Conservation (phyloP, 2,329 filamentous ascomycete genomes). For the Beauveria pseudobassiana region DNA sequence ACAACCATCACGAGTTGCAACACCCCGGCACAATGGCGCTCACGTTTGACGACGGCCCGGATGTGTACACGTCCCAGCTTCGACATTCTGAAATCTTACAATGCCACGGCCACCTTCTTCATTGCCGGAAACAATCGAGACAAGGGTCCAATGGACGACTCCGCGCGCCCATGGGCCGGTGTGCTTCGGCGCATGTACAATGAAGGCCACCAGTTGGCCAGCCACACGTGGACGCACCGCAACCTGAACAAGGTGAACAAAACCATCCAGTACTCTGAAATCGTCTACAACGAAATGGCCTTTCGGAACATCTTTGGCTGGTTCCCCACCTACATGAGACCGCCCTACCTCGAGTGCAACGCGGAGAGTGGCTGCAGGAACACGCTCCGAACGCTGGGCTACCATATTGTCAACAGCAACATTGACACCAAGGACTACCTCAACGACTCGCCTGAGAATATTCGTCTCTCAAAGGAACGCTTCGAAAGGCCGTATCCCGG, state of each 20-base stretch:
- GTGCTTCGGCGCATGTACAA: constrained; percentile 33
- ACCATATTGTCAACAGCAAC: constrained; percentile 50
- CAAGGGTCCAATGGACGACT: constrained; percentile 34
- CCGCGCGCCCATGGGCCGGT: constrained; percentile 24
- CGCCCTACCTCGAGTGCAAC: constrained; percentile 38
- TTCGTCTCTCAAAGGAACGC: constrained; percentile 36
- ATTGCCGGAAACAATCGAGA: constrained; percentile 33
- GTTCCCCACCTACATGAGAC: constrained; percentile 36
- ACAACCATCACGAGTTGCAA: constrained; percentile 29
- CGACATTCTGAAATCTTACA: constrained; percentile 25
- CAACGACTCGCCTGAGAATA: constrained; percentile 40
- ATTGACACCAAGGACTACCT: constrained; percentile 56
- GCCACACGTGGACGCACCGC: constrained; percentile 41
- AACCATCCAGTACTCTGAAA: constrained; percentile 29
- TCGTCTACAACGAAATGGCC: constrained; percentile 38
- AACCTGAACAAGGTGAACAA: constrained; percentile 30
- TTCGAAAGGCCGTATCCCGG: constrained; percentile 29
- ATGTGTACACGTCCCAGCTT: constrained; percentile 31
- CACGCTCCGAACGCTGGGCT: constrained; percentile 35
- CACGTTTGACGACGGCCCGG: constrained; percentile 42
- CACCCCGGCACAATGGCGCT: constrained; percentile 31
- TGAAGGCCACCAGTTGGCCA: constrained; percentile 38
- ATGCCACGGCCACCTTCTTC: constrained; percentile 34
- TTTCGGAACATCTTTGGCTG: constrained; percentile 34
- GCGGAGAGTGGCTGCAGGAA: constrained; percentile 30